Conservation (phyloP, 257 asterid species). For the Paraleonurus japonicus region DNA sequence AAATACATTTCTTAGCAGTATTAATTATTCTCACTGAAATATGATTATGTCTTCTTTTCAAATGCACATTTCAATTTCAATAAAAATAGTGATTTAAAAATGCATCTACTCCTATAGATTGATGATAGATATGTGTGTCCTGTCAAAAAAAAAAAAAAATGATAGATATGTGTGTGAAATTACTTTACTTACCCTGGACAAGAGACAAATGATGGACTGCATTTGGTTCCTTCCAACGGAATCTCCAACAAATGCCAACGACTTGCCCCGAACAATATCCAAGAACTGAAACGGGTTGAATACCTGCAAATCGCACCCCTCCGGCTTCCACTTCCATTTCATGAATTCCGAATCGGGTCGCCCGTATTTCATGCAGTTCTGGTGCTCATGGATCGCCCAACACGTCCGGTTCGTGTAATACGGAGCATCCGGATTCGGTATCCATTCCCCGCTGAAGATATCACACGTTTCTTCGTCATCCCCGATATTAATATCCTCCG, state of each 20-base stretch:
- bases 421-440: constrained; percentile 49
- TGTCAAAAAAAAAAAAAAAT: too few relatives aligned
- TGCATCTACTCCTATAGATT: too few relatives aligned
- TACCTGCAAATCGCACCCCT: constrained; percentile 47
- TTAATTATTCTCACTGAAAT: too few relatives aligned
- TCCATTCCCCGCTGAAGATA: constrained; percentile 52
- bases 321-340: constrained; percentile 40
- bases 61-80: too few relatives aligned
- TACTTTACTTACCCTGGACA: constrained; percentile 48
- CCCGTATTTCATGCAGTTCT: constrained; percentile 41
- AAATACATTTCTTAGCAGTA: too few relatives aligned
- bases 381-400: constrained; percentile 24
- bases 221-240: constrained; percentile 64
- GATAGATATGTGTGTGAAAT: neutral
- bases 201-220: constrained; percentile 67
- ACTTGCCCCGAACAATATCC: constrained; percentile 51
- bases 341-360: constrained; percentile 35
- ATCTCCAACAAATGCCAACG: constrained; percentile 70
- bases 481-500: constrained; percentile 1
- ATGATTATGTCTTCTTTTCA: too few relatives aligned
- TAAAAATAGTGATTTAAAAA: too few relatives aligned
- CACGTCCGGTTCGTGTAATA: constrained; percentile 51
- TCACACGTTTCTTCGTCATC: constrained; percentile 30
- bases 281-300: constrained; percentile 52
- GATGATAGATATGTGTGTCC: too few relatives aligned